Evolutionary conservation across 2,329 filamentous ascomycete species (phyloP).

Genomic region (Corinectria fuckeliana): DNA sequence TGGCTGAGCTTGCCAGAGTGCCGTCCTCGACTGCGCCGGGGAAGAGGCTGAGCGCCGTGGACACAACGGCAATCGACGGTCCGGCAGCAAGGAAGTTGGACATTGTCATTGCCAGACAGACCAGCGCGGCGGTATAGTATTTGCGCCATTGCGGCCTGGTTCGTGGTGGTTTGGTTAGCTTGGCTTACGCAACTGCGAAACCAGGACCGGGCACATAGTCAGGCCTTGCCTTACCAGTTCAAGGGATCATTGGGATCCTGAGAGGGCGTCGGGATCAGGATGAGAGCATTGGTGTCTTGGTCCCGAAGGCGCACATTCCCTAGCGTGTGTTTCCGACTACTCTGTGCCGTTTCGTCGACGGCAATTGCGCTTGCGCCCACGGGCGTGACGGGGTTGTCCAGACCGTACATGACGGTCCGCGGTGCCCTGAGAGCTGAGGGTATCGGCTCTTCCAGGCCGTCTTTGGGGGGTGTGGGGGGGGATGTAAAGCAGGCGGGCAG

Average conservation of each 20-base stretch:
- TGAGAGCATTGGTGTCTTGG: slow-evolving; percentile 52
- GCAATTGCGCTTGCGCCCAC: neutral
- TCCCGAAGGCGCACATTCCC: slow-evolving; percentile 52
- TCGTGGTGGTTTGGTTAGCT: slow-evolving; percentile 12
- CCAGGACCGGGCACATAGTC: slow-evolving; percentile 15
- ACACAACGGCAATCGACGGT: slow-evolving; percentile 57
- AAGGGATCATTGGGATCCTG: slow-evolving; percentile 43
- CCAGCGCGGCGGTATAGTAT: slow-evolving; percentile 55
- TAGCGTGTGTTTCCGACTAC: slow-evolving; percentile 39
- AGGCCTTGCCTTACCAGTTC: slow-evolving; percentile 50
- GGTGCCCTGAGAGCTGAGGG: neutral
- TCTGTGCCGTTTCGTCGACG: slow-evolving; percentile 12
- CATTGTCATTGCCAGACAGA: slow-evolving; percentile 61
- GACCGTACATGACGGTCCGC: slow-evolving; percentile 1
- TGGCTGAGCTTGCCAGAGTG: slow-evolving; percentile 40
- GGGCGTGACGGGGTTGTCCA: neutral
- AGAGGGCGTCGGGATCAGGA: slow-evolving; percentile 47
- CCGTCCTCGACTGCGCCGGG: slow-evolving; percentile 41
- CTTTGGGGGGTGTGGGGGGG: neutral
- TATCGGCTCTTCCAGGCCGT: neutral
- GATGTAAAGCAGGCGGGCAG: neutral
- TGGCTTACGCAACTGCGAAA: slow-evolving; percentile 2
- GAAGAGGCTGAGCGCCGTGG: slow-evolving; percentile 55
- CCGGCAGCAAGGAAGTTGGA: slow-evolving; percentile 65
- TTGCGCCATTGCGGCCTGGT: slow-evolving; percentile 53